These are phyloP conservation scores for Elongisporangium anandrum DNA, from an alignment of 352 stramenopile genomes.

Conservation along the genomic window DNA sequence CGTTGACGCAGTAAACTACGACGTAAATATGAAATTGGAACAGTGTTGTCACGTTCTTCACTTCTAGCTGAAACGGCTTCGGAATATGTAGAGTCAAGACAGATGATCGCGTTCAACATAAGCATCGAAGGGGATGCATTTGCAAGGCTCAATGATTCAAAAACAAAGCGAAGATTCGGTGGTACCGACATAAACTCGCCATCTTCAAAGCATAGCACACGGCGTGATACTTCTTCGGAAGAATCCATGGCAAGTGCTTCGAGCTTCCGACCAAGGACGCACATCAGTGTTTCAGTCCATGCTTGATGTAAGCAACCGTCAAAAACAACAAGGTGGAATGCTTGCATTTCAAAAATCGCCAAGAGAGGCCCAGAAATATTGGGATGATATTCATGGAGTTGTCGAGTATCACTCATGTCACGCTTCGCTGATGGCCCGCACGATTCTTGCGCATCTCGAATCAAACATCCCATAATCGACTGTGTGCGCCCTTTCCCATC, in stretches of 20 bases:
- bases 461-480: slow-evolving; percentile 29
- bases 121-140: slow-evolving; percentile 31
- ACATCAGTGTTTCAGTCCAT: slow-evolving; percentile 39
- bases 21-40: slow-evolving; percentile 17
- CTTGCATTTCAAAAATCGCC: slow-evolving; percentile 4
- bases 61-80: background rate
- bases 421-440: slow-evolving; percentile 4
- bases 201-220: slow-evolving; percentile 25
- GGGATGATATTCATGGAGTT: background rate
- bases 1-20: slow-evolving; percentile 9
- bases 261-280: slow-evolving; percentile 10
- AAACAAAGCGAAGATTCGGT: slow-evolving; percentile 57
- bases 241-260: background rate
- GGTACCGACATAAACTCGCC: slow-evolving; percentile 56
- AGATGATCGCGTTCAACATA: slow-evolving; percentile 21
- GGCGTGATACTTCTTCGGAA: background rate
- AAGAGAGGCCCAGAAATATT: background rate
- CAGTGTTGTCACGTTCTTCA: background rate
- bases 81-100: slow-evolving; percentile 5
- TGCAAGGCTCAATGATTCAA: slow-evolving; percentile 40
- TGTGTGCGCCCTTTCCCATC: slow-evolving; percentile 28
- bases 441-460: slow-evolving; percentile 26
- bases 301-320: slow-evolving; percentile 16
- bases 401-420: background rate
- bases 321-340: slow-evolving; percentile 39